These are phyloP conservation scores for Penicillium sp. DNA, from an alignment of 2,329 filamentous ascomycete species.

Conservation along the genomic window DNA sequence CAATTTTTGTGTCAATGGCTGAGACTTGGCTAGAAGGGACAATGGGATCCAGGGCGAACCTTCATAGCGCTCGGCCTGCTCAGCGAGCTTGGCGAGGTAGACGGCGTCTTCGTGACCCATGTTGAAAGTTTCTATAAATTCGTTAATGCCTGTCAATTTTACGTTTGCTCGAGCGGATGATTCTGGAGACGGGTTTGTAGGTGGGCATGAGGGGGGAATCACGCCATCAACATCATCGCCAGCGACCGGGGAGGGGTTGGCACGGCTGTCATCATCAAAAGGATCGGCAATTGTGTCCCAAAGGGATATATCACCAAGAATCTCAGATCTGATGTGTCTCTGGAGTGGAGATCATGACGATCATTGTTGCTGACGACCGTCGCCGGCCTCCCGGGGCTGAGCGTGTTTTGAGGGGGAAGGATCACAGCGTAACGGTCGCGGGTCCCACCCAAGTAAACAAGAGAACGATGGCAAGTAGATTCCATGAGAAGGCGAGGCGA, in stretches of 20 bases:
- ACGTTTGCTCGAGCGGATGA: not conserved
- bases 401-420: conserved; percentile 11
- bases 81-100: conserved; percentile 98
- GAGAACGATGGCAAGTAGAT: conserved; percentile 3
- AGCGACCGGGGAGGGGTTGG: conserved; percentile 23
- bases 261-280: not conserved
- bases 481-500: not conserved
- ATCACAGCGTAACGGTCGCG: conserved; percentile 23
- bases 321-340: conserved; percentile 1
- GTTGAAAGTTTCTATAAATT: conserved; percentile 50
- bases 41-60: conserved; percentile 53
- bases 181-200: conserved; percentile 1
- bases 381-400: conserved; percentile 9
- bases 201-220: conserved; percentile 10
- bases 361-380: conserved; percentile 8
- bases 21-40: conserved; percentile 7
- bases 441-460: conserved; percentile 20
- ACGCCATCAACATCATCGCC: conserved; percentile 23
- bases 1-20: conserved; percentile 20
- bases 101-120: conserved; percentile 99
- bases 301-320: conserved; percentile 1
- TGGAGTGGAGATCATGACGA: conserved; percentile 12
- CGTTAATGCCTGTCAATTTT: conserved; percentile 11
- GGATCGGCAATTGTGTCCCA: not conserved
- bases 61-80: conserved; percentile 99